Conservation (phyloP, 805 yeast species). For the Wickerhamomyces bisporus region DNA sequence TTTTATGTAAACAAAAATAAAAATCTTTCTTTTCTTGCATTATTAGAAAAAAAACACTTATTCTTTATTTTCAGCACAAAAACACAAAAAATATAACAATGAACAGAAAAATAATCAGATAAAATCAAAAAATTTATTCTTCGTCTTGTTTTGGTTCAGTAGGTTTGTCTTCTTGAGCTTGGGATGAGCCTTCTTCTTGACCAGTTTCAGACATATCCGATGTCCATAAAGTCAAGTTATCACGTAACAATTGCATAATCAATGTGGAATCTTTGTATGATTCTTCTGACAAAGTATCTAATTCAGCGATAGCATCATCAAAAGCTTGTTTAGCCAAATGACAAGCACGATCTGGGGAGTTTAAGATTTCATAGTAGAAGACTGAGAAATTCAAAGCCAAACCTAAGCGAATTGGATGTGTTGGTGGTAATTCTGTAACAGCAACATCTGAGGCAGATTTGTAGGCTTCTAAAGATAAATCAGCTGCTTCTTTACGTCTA, state of each 20-base stretch:
- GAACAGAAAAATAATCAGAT: neutral
- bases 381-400: slow-evolving; percentile 97
- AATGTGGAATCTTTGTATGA: slow-evolving; percentile 97
- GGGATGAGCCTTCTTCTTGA: slow-evolving; percentile 46
- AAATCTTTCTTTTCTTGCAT: neutral
- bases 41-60: neutral
- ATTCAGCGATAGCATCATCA: slow-evolving; percentile 98
- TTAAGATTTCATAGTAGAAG: slow-evolving; percentile 95
- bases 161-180: slow-evolving; percentile 29
- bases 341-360: slow-evolving; percentile 98
- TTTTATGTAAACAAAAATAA: too few species aligned
- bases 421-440: slow-evolving; percentile 93
- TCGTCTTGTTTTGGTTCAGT: slow-evolving; percentile 27
- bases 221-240: slow-evolving; percentile 97
- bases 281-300: slow-evolving; percentile 96
- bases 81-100: neutral
- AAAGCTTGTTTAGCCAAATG: slow-evolving; percentile 98
- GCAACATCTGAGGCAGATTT: slow-evolving; percentile 96
- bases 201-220: slow-evolving; percentile 85
- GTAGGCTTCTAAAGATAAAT: slow-evolving; percentile 89
- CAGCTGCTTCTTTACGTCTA: slow-evolving; percentile 89
- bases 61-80: slow-evolving; percentile 3
- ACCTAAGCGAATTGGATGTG: slow-evolving; percentile 97
- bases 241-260: slow-evolving; percentile 98
- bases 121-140: slow-evolving; percentile 18